phyloP scores from a whole-genome alignment of 768 basidiomycete species.

The Russula griseocarnosa region DNA sequence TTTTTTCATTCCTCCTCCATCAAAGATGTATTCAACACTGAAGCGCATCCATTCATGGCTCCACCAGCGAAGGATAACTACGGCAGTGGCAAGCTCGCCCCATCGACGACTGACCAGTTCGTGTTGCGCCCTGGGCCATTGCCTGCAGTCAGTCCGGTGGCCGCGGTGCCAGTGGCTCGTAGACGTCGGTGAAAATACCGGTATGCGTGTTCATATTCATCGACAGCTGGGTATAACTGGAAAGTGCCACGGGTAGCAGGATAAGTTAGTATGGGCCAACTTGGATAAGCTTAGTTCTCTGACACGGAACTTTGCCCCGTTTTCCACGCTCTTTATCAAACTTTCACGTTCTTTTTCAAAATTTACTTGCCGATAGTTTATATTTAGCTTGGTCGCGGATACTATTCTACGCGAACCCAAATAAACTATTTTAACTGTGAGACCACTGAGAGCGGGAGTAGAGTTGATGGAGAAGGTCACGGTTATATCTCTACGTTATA shows the following conservation, averaged over 20 bases:
- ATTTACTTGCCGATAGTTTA: too few species aligned
- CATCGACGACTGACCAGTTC: conserved; percentile 18
- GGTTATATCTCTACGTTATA: too few species aligned
- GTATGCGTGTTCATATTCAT: background rate
- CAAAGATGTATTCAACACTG: conserved; percentile 41
- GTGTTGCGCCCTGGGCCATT: conserved; percentile 11
- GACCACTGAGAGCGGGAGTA: too few species aligned
- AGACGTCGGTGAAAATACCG: background rate
- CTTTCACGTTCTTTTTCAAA: background rate
- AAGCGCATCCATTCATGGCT: conserved; percentile 21
- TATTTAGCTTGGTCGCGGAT: too few species aligned
- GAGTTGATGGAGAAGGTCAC: too few species aligned
- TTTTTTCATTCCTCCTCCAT: background rate
- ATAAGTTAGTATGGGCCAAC: conserved; percentile 13
- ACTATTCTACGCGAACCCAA: too few species aligned
- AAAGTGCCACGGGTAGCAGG: background rate
- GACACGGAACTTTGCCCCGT: background rate
- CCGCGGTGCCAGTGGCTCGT: conserved; percentile 20
- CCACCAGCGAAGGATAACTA: conserved; percentile 33
- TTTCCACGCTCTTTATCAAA: too few species aligned
- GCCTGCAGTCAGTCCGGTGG: conserved; percentile 31
- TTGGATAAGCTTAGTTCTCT: background rate
- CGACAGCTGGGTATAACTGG: too few species aligned
- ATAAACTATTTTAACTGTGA: too few species aligned
- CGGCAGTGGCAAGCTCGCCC: conserved; percentile 33